Conservation (phyloP, 805 yeast genomes). For the Komagataella pastoris region DNA sequence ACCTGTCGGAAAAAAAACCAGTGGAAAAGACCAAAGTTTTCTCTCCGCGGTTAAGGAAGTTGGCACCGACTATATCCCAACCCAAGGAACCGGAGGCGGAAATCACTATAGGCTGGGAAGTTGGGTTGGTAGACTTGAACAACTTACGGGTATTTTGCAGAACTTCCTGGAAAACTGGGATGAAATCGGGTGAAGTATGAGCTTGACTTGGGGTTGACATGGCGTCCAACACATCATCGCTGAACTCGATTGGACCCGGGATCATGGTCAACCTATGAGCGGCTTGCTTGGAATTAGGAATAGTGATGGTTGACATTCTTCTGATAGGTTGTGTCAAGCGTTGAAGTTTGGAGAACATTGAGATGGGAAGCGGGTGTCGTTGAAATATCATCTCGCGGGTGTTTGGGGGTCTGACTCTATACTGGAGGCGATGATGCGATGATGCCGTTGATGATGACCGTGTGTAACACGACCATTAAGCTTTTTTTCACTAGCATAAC, state of each 20-base stretch:
- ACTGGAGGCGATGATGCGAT: background rate
- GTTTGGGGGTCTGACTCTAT: background rate
- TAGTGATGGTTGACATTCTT: background rate
- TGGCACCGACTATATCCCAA: conserved; percentile 83
- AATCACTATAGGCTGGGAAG: conserved; percentile 70
- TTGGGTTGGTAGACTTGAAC: conserved; percentile 53
- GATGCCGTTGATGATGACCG: background rate
- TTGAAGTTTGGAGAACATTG: background rate
- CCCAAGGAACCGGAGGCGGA: conserved; percentile 93
- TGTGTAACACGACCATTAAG: background rate
- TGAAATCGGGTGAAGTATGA: conserved; percentile 83
- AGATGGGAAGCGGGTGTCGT: background rate
- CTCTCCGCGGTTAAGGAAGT: conserved; percentile 54
- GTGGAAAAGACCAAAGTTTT: conserved; percentile 74
- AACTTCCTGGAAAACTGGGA: conserved; percentile 55
- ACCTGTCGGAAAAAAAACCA: conserved; percentile 79
- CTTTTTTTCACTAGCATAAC: background rate
- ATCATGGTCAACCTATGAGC: conserved; percentile 30
- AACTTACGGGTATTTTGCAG: conserved; percentile 57
- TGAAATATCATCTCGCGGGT: background rate
- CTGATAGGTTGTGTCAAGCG: background rate
- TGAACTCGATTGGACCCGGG: conserved; percentile 83
- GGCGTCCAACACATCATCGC: conserved; percentile 66
- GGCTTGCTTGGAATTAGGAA: conserved; percentile 6
- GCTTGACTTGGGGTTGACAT: conserved; percentile 76